A percentile compares a stretch with the other conserved stretches of the same genome.
Evolutionary conservation across 192 early-diverging fungal species (phyloP).

Genomic region (Coemansia umbellata): DNA sequence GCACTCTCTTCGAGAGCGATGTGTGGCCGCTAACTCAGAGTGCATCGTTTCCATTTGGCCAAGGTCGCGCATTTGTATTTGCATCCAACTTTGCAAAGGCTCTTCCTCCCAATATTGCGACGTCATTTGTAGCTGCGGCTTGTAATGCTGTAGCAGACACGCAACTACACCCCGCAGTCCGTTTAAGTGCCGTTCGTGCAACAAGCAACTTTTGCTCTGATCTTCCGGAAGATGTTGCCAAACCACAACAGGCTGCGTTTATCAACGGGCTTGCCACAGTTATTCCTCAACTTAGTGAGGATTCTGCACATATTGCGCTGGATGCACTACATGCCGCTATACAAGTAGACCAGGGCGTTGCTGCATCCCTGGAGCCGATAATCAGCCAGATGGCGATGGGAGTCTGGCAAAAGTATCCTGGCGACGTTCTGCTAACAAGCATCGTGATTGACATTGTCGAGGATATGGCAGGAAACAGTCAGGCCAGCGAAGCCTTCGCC

Average conservation of each 20-base stretch:
- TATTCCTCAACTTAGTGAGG: conserved; percentile 42
- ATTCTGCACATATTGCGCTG: conserved; percentile 50
- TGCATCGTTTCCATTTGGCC: conserved; percentile 71
- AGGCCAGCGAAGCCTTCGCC: conserved; percentile 64
- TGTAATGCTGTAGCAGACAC: conserved; percentile 58
- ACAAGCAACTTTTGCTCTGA: conserved; percentile 43
- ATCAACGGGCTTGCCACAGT: conserved; percentile 41
- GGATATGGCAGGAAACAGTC: conserved; percentile 64
- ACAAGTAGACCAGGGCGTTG: conserved; percentile 66
- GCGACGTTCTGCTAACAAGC: conserved; percentile 72
- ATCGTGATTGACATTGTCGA: conserved; percentile 77
- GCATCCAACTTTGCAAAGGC: conserved; percentile 72
- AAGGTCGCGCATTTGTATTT: conserved; percentile 89
- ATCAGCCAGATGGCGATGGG: conserved; percentile 70
- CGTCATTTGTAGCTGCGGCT: conserved; percentile 74
- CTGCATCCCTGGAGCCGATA: conserved; percentile 67
- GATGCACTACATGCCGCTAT: conserved; percentile 42
- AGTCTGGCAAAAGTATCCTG: conserved; percentile 75
- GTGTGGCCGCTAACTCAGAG: conserved; percentile 59
- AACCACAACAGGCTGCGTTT: conserved; percentile 31
- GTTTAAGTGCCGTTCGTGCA: conserved; percentile 49
- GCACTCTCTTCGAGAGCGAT: conserved; percentile 75
- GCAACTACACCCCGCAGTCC: conserved; percentile 40
- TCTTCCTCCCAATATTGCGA: conserved; percentile 62
- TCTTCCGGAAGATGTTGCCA: conserved; percentile 22